These are phyloP conservation scores for Terfezia boudieri DNA, from an alignment of 495 filamentous ascomycete species.

Conservation along the genomic window DNA sequence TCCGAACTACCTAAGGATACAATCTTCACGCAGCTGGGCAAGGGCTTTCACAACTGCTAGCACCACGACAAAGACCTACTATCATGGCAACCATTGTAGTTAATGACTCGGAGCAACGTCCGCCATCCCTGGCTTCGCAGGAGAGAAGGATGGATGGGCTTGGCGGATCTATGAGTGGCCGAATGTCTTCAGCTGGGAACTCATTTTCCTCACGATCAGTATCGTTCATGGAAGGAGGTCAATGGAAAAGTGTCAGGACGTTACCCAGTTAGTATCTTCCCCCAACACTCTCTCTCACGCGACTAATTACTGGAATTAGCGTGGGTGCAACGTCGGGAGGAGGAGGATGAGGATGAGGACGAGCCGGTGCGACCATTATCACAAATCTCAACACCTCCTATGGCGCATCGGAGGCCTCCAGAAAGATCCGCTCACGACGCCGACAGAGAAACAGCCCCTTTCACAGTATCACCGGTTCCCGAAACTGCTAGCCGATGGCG, in stretches of 20 bases:
- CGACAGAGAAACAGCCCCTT: constrained; percentile 16
- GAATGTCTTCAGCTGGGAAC: constrained; percentile 15
- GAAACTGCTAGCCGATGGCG: constrained; percentile 37
- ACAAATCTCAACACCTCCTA: constrained; percentile 10
- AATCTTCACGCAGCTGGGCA: no score
- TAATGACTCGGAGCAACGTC: constrained; percentile 7
- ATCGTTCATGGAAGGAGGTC: constrained; percentile 6
- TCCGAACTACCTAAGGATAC: no score
- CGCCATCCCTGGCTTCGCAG: constrained; percentile 10
- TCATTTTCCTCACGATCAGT: constrained; percentile 15
- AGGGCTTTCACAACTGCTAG: no score
- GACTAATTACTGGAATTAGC: constrained; percentile 2
- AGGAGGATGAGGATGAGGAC: constrained; percentile 18
- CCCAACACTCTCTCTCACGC: constrained; percentile 2
- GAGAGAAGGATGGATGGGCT: constrained; percentile 8
- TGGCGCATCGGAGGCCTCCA: constrained; percentile 14
- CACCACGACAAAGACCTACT: constrained; percentile 1
- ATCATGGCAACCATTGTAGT: constrained; percentile 6
- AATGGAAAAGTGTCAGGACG: constrained; percentile 17
- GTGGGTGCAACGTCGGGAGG: constrained; percentile 17
- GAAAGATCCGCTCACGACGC: constrained; percentile 18
- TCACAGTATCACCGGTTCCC: constrained; percentile 12
- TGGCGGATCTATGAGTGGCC: constrained; percentile 9
- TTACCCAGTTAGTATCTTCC: constrained; percentile 18
- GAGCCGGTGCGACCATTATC: neutral